Conservation (phyloP, 2,329 filamentous ascomycete genomes). For the Lachnellula cervina region DNA sequence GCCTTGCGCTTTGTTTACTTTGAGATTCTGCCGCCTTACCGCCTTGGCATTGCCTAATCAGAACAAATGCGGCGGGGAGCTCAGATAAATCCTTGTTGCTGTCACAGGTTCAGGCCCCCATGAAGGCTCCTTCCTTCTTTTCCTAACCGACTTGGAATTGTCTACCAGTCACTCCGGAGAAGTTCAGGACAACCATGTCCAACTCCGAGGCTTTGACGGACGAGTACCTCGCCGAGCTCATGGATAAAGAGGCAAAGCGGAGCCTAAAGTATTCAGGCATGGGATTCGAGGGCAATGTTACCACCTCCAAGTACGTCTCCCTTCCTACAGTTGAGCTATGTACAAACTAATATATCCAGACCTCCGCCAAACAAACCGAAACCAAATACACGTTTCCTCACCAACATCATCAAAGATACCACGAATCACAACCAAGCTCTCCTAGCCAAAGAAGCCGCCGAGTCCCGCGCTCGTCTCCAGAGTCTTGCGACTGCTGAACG, state of each 20-base stretch:
- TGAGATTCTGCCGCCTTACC: conserved; percentile 5
- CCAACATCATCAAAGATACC: conserved; percentile 82
- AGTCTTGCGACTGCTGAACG: conserved; percentile 48
- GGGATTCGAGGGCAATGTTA: conserved; percentile 64
- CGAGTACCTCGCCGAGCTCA: conserved; percentile 73
- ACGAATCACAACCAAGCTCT: conserved; percentile 85
- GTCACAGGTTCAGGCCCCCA: background rate
- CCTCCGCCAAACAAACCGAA: conserved; percentile 64
- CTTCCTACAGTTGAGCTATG: background rate
- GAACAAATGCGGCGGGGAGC: background rate
- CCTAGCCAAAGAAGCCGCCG: conserved; percentile 75
- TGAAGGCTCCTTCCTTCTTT: background rate
- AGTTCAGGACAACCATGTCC: conserved; percentile 18
- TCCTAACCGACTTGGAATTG: background rate
- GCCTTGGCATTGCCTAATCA: background rate
- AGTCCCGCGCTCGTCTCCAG: conserved; percentile 67
- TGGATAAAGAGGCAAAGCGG: conserved; percentile 73
- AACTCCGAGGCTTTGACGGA: conserved; percentile 55
- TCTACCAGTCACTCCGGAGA: background rate
- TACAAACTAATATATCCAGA: conserved; percentile 17
- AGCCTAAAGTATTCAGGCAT: conserved; percentile 69
- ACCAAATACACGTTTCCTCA: conserved; percentile 86
- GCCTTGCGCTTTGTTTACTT: conserved; percentile 17
- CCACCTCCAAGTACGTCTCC: conserved; percentile 33
- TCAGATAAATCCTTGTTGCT: background rate